Base-by-base conservation (phyloP, 306 rosid species). In the Fragaria iinumae region DNA sequence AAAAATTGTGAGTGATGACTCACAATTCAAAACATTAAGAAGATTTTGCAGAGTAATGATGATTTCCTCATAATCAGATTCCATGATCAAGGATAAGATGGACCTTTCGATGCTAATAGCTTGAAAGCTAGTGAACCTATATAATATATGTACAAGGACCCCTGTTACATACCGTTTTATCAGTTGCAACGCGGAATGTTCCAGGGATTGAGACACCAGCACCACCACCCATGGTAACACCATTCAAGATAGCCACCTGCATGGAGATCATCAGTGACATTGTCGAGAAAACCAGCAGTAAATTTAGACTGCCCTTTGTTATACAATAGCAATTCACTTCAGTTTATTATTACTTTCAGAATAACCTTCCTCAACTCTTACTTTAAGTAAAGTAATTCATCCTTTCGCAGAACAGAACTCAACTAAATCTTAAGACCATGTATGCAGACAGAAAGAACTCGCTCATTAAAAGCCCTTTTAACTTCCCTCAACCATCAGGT, bases 211-310 rank as follows among this genome's bases (percentile, higher is more conserved):
- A 92, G 71, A 95, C 82, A 76, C 97, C 97, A 70, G 92, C 96
- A 43, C 98, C 98, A 66, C 98, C 98, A 80, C 99, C 97, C 99
- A 95, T 91, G 70, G 97, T 92, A 76, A 95, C 80, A 55, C 99
- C 97, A 86, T 95, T 87, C 71, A 95, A 83, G 83, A 92, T 88
- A 65, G 99, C 93, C 78, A 90, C 96, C 97, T 92, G 87, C 83
- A 72, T 32, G 44, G 81, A 67, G 48, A 65, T 81, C 32, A 79
- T 49, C 52, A 76, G 72, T 65, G 71, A 68, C 60, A 53, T 62
- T 73, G 53, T 36, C 1, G 0, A 65, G 69, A 36, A 36, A 65
- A 36, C 25, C 11, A 7, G 69, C 69, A 65, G 1, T 18, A 65
- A 29, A 29, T 17, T 6, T 18, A 65, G 47, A 36, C 69, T 34